Evolutionary conservation across 208 protist species (phyloP).

Genomic region (Trypanosoma vivax): DNA sequence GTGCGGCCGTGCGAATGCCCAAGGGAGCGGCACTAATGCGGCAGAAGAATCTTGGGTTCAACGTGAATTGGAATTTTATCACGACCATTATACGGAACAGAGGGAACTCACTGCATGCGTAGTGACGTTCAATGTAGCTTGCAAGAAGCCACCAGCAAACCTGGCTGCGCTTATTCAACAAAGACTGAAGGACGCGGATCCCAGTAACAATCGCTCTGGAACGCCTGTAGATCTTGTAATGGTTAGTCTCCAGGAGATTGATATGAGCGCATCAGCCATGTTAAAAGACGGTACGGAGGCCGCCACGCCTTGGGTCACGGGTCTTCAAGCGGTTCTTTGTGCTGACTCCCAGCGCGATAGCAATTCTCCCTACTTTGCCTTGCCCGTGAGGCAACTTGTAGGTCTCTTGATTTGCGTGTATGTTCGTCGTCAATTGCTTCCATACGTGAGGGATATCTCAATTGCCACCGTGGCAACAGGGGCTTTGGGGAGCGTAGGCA

Average conservation of each 20-base stretch:
- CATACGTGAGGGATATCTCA: slow-evolving; percentile 40
- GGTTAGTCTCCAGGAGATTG: slow-evolving; percentile 85
- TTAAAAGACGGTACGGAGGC: slow-evolving; percentile 83
- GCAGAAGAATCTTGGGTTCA: slow-evolving; percentile 70
- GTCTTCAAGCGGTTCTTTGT: slow-evolving; percentile 37
- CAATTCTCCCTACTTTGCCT: slow-evolving; percentile 49
- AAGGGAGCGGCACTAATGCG: slow-evolving; percentile 3
- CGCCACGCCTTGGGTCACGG: slow-evolving; percentile 59
- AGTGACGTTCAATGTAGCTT: slow-evolving; percentile 81
- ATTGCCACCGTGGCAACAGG: slow-evolving; percentile 75
- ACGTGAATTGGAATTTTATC: slow-evolving; percentile 70
- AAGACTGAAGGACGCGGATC: slow-evolving; percentile 6
- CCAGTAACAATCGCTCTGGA: neutral
- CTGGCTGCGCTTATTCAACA: slow-evolving; percentile 24
- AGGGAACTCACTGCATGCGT: slow-evolving; percentile 57
- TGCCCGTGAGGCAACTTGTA: slow-evolving; percentile 81
- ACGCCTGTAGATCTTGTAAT: slow-evolving; percentile 66
- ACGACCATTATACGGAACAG: slow-evolving; percentile 56
- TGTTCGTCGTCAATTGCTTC: slow-evolving; percentile 55
- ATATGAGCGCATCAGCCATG: slow-evolving; percentile 88
- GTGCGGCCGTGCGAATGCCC: slow-evolving; percentile 2
- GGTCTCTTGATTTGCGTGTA: slow-evolving; percentile 80
- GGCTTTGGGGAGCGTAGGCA: slow-evolving; percentile 80
- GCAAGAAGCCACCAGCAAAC: slow-evolving; percentile 58
- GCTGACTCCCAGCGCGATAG: slow-evolving; percentile 29